Evolutionary conservation across 129 eudicot genomes (phyloP).

Genomic region (Scalesia atractyloides): DNA sequence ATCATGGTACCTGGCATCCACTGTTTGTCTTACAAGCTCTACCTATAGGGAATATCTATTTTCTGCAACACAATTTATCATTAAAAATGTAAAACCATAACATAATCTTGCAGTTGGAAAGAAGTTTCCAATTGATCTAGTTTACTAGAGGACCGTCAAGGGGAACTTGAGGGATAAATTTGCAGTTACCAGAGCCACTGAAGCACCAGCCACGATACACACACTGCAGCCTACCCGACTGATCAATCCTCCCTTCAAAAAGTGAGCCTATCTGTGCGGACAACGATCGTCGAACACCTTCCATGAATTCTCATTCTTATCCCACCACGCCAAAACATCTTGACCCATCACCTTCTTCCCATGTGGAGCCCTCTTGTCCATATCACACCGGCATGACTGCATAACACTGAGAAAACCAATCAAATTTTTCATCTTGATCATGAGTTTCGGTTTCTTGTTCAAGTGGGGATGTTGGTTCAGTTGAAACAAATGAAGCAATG

Average conservation of each 20-base stretch:
- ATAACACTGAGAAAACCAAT: conserved; percentile 77
- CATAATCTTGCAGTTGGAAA: too few species aligned
- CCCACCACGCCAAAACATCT: conserved; percentile 89
- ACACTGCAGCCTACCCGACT: conserved; percentile 84
- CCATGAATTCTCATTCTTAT: conserved; percentile 59
- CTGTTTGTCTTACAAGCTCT: too few species aligned
- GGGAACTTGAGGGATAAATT: conserved; percentile 84
- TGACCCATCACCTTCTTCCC: conserved; percentile 72
- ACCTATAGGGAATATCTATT: too few species aligned
- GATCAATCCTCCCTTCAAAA: conserved; percentile 92
- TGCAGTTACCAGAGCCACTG: conserved; percentile 72
- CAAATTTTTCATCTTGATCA: conserved; percentile 49
- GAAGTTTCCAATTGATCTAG: too few species aligned
- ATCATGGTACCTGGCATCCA: too few species aligned
- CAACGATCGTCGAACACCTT: conserved; percentile 81
- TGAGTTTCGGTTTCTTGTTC: conserved; percentile 37
- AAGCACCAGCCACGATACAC: conserved; percentile 97
- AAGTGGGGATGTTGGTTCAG: too few species aligned
- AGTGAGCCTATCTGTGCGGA: conserved; percentile 84
- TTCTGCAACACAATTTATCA: too few species aligned
- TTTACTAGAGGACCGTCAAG: too few species aligned
- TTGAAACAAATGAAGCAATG: conserved; percentile 34
- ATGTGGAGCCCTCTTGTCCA: conserved; percentile 73
- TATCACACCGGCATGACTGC: conserved; percentile 64
- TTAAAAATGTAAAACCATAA: too few species aligned